Base-by-base conservation (phyloP, 164 flowering plant species). In the Tinospora cordifolia region DNA sequence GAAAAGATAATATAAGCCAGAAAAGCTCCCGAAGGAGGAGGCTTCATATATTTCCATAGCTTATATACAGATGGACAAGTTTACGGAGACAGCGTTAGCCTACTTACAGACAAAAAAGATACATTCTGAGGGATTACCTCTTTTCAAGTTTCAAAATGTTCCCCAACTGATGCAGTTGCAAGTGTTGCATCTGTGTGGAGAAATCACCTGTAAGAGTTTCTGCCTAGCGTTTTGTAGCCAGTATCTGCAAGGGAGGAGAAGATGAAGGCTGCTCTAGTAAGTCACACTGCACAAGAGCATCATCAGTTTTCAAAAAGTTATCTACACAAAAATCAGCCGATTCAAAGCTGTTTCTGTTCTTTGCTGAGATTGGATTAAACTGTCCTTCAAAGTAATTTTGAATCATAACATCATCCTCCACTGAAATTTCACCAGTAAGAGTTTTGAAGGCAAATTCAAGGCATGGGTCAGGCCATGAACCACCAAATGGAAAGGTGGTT, bases 391-490 rank as follows among this genome's bases (percentile, higher is more conserved):
- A 71, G 71, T 68, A 69, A 64, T 74, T 78, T 62, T 74, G 73
- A 8, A 75, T 72, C 30, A 47, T 70, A 30, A 66, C 10, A 70
- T 71, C 79, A 30, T 70, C 74, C 47, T 63, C 86, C 9, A 80
- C 66, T 9, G 91, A 84, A n/a, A 75, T 63, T 38, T 51, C 84
- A 57, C 83, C 84, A 0, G 82, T 80, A 19, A 82, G 83, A n/a
- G 82, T 82, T 41, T 82, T 84, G 73, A 79, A 77, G 25, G 85
- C 85, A 73, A 82, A 84, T 65, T 77, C 80, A 19, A 82, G 70
- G 69, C 85, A 82, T 30, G 87, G 85, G 47, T 84, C 85, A 4
- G 76, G 65, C 83, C 81, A 81, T 47, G 75, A 59, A 46, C 79
- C 80, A 11, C 72, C 70, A n/a, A 72, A 72, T 40, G 84, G 76